A percentile compares a stretch with the other conserved stretches of the same genome.
phyloP scores from a whole-genome alignment of 352 stramenopile species.

The Pythium diclinum region DNA sequence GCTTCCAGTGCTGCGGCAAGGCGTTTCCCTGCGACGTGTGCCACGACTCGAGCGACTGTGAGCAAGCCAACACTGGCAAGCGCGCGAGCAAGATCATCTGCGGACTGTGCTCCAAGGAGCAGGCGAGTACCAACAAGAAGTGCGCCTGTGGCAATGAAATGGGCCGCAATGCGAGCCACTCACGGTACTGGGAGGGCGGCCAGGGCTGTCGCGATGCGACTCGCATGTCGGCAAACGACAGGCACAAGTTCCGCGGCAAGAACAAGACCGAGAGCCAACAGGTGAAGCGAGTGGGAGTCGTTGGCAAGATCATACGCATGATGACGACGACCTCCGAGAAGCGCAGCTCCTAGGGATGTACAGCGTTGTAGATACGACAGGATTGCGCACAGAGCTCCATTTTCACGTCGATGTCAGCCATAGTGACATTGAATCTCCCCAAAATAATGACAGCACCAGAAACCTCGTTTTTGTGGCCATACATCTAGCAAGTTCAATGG shows the following conservation, averaged over 20 bases:
- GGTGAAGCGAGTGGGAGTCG: constrained; percentile 58
- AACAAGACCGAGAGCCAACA: constrained; percentile 86
- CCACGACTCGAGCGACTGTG: constrained; percentile 71
- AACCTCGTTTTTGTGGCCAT: background rate
- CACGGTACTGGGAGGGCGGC: constrained; percentile 76
- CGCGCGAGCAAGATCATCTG: constrained; percentile 84
- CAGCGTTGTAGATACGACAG: too few species aligned
- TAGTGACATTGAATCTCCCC: constrained; percentile 4
- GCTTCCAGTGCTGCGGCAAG: constrained; percentile 84
- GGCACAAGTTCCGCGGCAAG: constrained; percentile 66
- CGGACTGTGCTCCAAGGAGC: constrained; percentile 78
- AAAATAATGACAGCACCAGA: background rate
- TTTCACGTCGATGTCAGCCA: background rate
- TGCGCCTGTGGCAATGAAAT: constrained; percentile 77
- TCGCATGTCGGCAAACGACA: constrained; percentile 63
- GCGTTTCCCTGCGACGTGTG: constrained; percentile 80
- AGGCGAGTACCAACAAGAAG: constrained; percentile 68
- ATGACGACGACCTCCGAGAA: background rate
- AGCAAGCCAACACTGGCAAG: constrained; percentile 64
- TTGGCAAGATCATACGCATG: constrained; percentile 16
- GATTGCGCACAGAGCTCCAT: background rate
- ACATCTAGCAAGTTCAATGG: background rate
- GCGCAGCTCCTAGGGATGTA: background rate
- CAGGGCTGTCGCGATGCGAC: constrained; percentile 59
- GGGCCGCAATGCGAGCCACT: constrained; percentile 38